Evolutionary conservation across 176 grass and related monocot genomes (phyloP).

Genomic region (Coix lacrymajobi): DNA sequence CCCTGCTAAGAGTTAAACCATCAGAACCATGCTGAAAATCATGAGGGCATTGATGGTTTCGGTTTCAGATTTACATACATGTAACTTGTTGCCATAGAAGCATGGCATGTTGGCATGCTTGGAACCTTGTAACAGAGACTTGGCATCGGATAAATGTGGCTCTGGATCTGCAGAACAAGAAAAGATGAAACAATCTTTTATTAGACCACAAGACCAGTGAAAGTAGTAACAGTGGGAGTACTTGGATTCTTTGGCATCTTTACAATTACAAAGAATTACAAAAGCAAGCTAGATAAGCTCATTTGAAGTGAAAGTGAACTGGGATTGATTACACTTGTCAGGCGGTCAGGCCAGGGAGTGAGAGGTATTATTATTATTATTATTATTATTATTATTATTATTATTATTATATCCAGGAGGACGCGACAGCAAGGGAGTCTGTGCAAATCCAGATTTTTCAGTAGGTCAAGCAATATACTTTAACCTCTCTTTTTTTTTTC

Average conservation of each 20-base stretch:
- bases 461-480: not conserved
- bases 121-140: constrained; percentile 23
- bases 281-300: not conserved
- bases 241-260: not conserved
- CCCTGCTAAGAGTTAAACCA: constrained; percentile 28
- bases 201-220: not conserved
- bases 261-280: not conserved
- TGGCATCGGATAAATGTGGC: constrained; percentile 25
- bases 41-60: not conserved
- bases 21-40: not conserved
- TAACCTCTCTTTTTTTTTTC: not conserved
- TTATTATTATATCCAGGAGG: not conserved
- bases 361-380: not conserved
- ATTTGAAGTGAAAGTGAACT: not conserved
- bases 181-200: not conserved
- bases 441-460: not conserved
- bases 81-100: constrained; percentile 39
- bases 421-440: not conserved
- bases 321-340: not conserved
- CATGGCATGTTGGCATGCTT: constrained; percentile 29
- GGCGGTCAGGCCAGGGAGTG: not conserved
- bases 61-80: constrained; percentile 38
- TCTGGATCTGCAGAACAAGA: constrained; percentile 33
- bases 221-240: not conserved
- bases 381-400: too few species aligned